Conservation (phyloP, 192 early-diverging fungal species). For the Backusella luteola region DNA sequence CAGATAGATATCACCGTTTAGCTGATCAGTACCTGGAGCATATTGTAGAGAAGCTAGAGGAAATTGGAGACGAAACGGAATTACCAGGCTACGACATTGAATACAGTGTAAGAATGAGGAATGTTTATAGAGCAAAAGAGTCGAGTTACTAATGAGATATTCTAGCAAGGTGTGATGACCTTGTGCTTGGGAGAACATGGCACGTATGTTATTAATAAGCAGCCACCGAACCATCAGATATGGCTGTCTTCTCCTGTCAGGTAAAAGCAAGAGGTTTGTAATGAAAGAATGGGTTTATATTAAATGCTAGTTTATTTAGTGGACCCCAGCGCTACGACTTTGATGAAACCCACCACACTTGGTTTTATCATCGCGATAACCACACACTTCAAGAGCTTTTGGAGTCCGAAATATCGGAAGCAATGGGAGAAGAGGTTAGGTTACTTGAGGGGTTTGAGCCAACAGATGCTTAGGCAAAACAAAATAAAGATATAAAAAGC, state of each 20-base stretch:
- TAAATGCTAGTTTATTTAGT: conserved; percentile 37
- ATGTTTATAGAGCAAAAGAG: too few species aligned
- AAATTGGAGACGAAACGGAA: conserved; percentile 67
- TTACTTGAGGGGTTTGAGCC: conserved; percentile 39
- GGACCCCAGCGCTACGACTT: conserved; percentile 89
- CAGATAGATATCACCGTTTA: conserved; percentile 58
- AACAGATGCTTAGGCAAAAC: not conserved
- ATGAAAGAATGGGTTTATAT: not conserved
- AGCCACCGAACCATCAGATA: conserved; percentile 97
- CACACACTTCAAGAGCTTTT: conserved; percentile 68
- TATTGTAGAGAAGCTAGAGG: conserved; percentile 75
- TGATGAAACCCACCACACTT: conserved; percentile 50
- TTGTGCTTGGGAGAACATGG: conserved; percentile 72
- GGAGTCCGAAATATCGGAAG: conserved; percentile 61
- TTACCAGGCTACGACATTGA: conserved; percentile 76
- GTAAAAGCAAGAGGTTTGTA: conserved; percentile 25
- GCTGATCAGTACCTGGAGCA: conserved; percentile 61
- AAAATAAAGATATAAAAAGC: not conserved
- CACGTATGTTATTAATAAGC: conserved; percentile 97
- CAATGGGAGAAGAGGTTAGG: conserved; percentile 40
- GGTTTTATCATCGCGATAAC: conserved; percentile 77
- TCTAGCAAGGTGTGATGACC: conserved; percentile 81
- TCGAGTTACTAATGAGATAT: conserved; percentile 13
- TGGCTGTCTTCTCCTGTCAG: conserved; percentile 92
- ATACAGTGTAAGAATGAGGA: conserved; percentile 60